Conservation (phyloP, 139 green algal genomes). For the Tetradesmus obliquus region DNA sequence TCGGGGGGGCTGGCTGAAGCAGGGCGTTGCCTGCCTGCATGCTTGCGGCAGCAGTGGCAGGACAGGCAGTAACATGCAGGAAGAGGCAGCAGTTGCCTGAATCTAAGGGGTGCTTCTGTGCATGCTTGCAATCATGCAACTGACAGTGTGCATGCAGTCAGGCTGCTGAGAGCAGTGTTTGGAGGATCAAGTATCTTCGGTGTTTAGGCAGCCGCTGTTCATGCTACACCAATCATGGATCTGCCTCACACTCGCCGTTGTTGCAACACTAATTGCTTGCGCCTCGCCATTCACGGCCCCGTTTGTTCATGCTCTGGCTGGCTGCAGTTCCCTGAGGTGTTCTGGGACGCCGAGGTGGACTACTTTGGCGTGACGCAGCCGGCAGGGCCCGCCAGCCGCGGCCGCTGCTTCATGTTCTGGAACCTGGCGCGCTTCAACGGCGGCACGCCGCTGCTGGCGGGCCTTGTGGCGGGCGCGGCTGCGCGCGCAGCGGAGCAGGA, state of each 20-base stretch:
- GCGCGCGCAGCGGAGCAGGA: conserved; percentile 36
- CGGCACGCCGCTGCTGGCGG: conserved; percentile 36
- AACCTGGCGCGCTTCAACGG: conserved; percentile 65
- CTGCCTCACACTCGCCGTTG: neutral
- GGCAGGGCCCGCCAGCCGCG: conserved; percentile 51
- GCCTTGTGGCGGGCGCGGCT: conserved; percentile 30
- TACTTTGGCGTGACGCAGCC: conserved; percentile 82
- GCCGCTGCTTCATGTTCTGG: conserved; percentile 90
- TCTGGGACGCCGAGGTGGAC: conserved; percentile 83
- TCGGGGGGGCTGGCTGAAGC: too few species aligned
- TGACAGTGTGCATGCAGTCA: neutral
- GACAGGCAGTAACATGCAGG: too few species aligned
- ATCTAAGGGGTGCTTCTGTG: too few species aligned
- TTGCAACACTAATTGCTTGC: neutral
- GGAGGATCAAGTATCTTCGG: too few species aligned
- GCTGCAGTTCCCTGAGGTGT: conserved; percentile 84
- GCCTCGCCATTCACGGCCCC: neutral
- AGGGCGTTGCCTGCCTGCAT: too few species aligned
- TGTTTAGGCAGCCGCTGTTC: neutral
- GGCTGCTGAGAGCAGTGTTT: neutral
- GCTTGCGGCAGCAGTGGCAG: too few species aligned
- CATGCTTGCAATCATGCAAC: neutral
- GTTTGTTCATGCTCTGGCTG: neutral
- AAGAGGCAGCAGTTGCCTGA: too few species aligned
- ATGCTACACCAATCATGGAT: neutral